Evolutionary conservation across 371 early-diverging fungal species (phyloP).

Genomic region (Saksenaea vasiformis): DNA sequence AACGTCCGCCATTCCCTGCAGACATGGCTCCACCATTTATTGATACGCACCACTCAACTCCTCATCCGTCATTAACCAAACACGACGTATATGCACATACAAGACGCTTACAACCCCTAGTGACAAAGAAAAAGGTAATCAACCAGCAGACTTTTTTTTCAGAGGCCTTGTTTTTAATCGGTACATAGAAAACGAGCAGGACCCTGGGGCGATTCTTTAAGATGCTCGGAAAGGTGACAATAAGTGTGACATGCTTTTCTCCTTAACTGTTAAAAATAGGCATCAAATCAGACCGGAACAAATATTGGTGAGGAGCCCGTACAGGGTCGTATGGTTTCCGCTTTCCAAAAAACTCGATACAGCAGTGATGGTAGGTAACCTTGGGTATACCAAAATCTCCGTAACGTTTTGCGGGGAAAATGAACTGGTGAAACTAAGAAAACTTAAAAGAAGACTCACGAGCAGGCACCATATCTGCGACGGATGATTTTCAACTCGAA

Average conservation of each 20-base stretch:
- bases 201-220: constrained; percentile 3
- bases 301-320: neutral
- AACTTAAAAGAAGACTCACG: neutral
- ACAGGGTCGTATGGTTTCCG: neutral
- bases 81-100: constrained; percentile 3
- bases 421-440: neutral
- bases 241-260: constrained; percentile 3
- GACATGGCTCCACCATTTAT: constrained; percentile 11
- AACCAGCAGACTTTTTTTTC: neutral
- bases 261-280: constrained; percentile 6
- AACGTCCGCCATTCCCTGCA: constrained; percentile 7
- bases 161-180: neutral
- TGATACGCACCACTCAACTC: constrained; percentile 8
- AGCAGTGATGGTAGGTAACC: neutral
- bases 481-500: neutral
- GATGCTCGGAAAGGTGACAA: constrained; percentile 5
- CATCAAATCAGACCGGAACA: neutral
- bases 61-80: constrained; percentile 10
- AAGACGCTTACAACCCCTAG: neutral
- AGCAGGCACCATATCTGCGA: neutral
- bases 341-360: neutral
- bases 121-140: constrained; percentile 12
- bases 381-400: neutral
- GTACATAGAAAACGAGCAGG: constrained; percentile 1
- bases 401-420: neutral